phyloP scores from a whole-genome alignment of 176 grass and related monocot genomes.

The Dendrocalamus sinicus region DNA sequence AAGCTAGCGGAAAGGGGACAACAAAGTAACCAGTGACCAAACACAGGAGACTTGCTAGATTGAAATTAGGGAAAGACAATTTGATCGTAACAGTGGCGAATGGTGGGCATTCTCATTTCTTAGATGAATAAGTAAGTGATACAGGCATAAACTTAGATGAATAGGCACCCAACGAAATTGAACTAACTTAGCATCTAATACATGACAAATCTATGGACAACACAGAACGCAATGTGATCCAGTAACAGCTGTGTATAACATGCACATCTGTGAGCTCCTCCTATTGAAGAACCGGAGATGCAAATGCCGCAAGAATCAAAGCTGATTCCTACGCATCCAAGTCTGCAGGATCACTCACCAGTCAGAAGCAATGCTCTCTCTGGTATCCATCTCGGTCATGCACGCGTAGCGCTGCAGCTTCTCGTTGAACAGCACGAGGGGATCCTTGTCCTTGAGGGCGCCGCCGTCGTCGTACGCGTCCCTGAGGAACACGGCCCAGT shows the following conservation, averaged over 20 bases:
- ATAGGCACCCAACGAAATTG: not conserved
- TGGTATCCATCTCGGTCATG: constrained; percentile 46
- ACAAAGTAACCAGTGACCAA: not conserved
- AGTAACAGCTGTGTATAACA: not conserved
- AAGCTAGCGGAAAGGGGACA: not conserved
- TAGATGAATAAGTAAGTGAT: not conserved
- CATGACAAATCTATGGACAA: not conserved
- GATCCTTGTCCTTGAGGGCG: constrained; percentile 73
- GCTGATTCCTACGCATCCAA: not conserved
- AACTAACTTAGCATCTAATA: not conserved
- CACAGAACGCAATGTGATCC: not conserved
- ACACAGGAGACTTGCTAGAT: not conserved
- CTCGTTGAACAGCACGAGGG: constrained; percentile 74
- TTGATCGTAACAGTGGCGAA: not conserved
- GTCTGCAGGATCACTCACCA: not conserved
- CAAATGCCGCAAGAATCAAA: not conserved
- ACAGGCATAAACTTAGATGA: not conserved
- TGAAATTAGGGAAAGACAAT: not conserved
- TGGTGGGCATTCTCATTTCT: not conserved
- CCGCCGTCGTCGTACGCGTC: constrained; percentile 67
- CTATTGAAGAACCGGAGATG: not conserved
- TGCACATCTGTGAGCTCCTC: not conserved
- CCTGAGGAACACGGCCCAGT: constrained; percentile 83
- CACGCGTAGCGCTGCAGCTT: constrained; percentile 71
- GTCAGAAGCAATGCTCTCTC: not conserved